phyloP scores from a whole-genome alignment of 2,329 filamentous ascomycete genomes.

The Geoglossum cookeanum region DNA sequence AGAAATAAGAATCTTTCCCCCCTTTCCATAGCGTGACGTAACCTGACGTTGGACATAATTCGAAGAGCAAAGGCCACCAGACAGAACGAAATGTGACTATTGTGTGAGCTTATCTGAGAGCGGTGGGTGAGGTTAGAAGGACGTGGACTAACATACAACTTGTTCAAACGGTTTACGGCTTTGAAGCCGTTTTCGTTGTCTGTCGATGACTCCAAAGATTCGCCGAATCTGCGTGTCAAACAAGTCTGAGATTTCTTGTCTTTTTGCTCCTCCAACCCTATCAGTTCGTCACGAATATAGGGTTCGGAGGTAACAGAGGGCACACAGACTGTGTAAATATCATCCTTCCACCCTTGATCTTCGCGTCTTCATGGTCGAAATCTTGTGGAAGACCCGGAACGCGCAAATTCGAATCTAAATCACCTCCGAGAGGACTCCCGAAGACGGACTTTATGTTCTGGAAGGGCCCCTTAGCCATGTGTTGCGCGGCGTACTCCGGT shows the following conservation, averaged over 20 bases:
- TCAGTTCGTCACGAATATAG: no score
- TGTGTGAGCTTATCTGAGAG: background rate
- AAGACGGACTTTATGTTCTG: background rate
- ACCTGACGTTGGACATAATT: constrained; percentile 22
- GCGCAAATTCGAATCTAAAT: background rate
- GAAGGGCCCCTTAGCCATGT: background rate
- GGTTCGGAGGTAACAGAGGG: background rate
- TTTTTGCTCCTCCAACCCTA: background rate
- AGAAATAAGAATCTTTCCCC: constrained; percentile 5
- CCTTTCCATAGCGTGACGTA: constrained; percentile 16
- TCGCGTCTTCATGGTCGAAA: background rate
- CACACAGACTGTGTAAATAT: background rate
- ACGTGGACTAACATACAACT: constrained; percentile 5
- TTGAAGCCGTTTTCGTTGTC: background rate
- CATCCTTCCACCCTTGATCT: background rate
- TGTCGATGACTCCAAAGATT: constrained; percentile 7
- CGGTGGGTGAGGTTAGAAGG: constrained; percentile 17
- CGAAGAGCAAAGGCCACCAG: constrained; percentile 24
- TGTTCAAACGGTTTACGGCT: background rate
- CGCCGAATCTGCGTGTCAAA: constrained; percentile 6
- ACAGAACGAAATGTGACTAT: constrained; percentile 23
- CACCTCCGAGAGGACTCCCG: background rate
- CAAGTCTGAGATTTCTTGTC: background rate
- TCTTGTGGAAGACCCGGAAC: background rate
- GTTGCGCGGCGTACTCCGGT: background rate